Base-by-base conservation (phyloP, 805 yeast species). In the Candida cerambycidarum region DNA sequence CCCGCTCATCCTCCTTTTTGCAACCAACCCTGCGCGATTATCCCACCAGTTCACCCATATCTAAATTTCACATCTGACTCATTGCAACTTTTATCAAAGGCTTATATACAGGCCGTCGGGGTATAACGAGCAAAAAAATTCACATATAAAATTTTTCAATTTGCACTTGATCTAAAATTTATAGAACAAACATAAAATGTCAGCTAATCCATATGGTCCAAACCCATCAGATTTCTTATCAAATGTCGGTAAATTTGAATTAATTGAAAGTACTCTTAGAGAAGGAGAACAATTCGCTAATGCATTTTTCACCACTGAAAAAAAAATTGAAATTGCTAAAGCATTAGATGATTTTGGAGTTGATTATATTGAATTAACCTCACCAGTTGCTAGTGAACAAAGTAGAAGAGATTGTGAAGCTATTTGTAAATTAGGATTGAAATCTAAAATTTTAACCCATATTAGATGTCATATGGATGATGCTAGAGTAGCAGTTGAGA, bases 201-300 rank as follows among this genome's bases (percentile, higher is more conserved):
- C 47, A 17, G 40, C 32, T 2, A 90, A 90, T 63, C 98, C 98
- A 51, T 92, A 92, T 59, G 99, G 96, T 13, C 95, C 97, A 54
- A 86, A 92, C 63, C 97, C 98, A 44, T 81, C 88, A 41, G 99
- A 92, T 72, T 90, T 71, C 64, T 69, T 92, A 46, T 88, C 97
- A 21, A 92, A 92, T 62, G 98, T 92, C 27, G 75, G 84, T 51
- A 82, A 79, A 53, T 92, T 90, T 71, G 89, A 92, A 75, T 67
- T 92, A 58, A 92, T 92, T 61, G 99, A 92, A 72, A 87, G 96
- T 27, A 92, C 99, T 4, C 76, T 92, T 45, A 82, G 99, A 73
- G 99, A 92, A 71, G 99, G 99, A 65, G 99, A 92, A 71, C 99
- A 92, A 69, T 92, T 92, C 62, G 97, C 98, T 59, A 92, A 92